These are phyloP conservation scores for Pestalotiopsis sp. DNA, from an alignment of 2,329 filamentous ascomycete genomes.

Conservation along the genomic window DNA sequence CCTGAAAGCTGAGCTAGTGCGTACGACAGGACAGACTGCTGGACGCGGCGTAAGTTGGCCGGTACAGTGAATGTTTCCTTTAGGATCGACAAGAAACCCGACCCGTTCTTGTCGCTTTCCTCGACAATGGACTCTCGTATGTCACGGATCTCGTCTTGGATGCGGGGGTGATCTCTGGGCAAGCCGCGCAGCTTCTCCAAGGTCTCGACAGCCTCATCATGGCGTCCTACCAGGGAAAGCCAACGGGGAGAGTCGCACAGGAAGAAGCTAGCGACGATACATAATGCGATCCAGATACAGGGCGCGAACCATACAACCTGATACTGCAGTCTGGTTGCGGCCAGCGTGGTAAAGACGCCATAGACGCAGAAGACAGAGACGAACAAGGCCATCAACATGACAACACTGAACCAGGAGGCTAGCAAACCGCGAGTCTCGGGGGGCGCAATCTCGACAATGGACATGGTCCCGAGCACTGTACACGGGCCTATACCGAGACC, in stretches of 20 bases:
- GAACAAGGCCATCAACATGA: conserved; percentile 5
- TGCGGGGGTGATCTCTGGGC: conserved; percentile 27
- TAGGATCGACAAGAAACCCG: conserved; percentile 16
- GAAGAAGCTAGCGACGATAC: conserved; percentile 16
- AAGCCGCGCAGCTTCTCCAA: conserved; percentile 32
- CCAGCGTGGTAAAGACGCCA: background rate
- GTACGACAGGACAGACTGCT: conserved; percentile 38
- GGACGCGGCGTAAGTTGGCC: conserved; percentile 40
- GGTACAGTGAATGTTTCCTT: conserved; percentile 37
- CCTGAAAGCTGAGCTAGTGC: conserved; percentile 44
- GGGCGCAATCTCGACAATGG: conserved; percentile 58
- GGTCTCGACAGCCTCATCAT: conserved; percentile 32
- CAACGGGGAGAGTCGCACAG: conserved; percentile 40
- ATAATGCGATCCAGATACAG: background rate
- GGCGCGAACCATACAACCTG: conserved; percentile 16
- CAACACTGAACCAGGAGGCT: conserved; percentile 18
- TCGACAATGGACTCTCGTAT: conserved; percentile 9
- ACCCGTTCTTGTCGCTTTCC: conserved; percentile 2
- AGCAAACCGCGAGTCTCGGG: conserved; percentile 52
- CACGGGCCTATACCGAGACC: conserved; percentile 53
- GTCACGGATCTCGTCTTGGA: conserved; percentile 25
- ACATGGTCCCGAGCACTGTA: conserved; percentile 56
- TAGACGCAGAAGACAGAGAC: conserved; percentile 1
- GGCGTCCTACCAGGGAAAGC: conserved; percentile 52
- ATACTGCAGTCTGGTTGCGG: background rate